Conservation (phyloP, 495 filamentous ascomycete genomes). For the Xylaria curta region DNA sequence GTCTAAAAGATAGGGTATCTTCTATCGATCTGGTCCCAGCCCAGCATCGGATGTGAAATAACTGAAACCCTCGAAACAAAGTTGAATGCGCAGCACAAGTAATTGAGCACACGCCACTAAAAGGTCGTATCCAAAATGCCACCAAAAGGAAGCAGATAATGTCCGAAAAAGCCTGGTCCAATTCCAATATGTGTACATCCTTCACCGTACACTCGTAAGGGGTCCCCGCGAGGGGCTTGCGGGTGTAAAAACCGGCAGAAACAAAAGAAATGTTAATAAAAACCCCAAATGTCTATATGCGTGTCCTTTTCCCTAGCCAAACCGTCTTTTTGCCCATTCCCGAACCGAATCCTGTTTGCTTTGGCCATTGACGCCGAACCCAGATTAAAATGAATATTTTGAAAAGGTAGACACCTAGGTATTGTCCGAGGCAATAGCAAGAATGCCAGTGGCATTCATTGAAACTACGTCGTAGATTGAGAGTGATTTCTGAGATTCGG, state of each 20-base stretch:
- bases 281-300: slow-evolving; percentile 52
- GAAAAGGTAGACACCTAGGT: slow-evolving; percentile 14
- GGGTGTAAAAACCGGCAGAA: slow-evolving; percentile 30
- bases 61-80: slow-evolving; percentile 40
- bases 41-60: slow-evolving; percentile 46
- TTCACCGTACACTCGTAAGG: slow-evolving; percentile 27
- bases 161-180: slow-evolving; percentile 34
- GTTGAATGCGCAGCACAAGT: slow-evolving; percentile 31
- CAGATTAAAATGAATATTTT: slow-evolving; percentile 33
- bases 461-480: background rate
- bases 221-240: slow-evolving; percentile 39
- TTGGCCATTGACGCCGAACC: slow-evolving; percentile 38
- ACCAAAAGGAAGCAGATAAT: slow-evolving; percentile 43
- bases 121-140: slow-evolving; percentile 35
- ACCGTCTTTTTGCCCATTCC: slow-evolving; percentile 43
- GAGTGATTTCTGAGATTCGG: background rate
- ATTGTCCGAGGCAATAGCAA: background rate
- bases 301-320: slow-evolving; percentile 47
- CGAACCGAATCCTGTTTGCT: slow-evolving; percentile 34
- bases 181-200: slow-evolving; percentile 38
- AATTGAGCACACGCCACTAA: slow-evolving; percentile 31
- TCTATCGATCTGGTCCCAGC: slow-evolving; percentile 57
- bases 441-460: background rate
- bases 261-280: slow-evolving; percentile 40
- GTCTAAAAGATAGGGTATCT: slow-evolving; percentile 57